Evolutionary conservation across 108 stramenopile species (phyloP), one percentile per base, ranked within the genome.

Genomic region (Discostella pseudostelligera): DNA sequence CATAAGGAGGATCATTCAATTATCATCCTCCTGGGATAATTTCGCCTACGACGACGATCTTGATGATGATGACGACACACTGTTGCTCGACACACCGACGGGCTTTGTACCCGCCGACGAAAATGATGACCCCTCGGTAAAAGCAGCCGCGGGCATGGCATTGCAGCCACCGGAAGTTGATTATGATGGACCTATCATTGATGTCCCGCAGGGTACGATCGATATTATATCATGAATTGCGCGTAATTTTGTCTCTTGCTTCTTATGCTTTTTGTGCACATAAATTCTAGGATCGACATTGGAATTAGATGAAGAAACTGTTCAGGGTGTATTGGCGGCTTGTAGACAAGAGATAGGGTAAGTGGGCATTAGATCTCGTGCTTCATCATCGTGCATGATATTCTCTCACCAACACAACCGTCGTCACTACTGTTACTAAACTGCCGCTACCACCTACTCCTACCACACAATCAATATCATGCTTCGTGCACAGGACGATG

Each of bases 331-430:
- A 5, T 70, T 92, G 14, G 70, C 66, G 17, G 91, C 91, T 8
- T 92, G 91, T 62, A 81, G 91, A 39, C 60, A 77, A 53, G 91
- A 92, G 59, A 84, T 92, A 14, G 91, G 70, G 70, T 71, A 19
- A 28, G 50, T 51, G 1, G 7, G 16, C 0, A 10, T 6, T 28
- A 4, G 3, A 12, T 28, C 10, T 22, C 1, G 26, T 14, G 16
- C 2, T 14, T 51, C 0, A 29, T 47, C 46, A 14, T 17, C 46
- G 46, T 47, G 20, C 6, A 17, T n/a, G 5, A 21, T 17, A 14
- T 6, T 17, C 2, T 17, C 46, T 47, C 46, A 20, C 13, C 46
- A 47, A 47, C 16, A 21, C 16, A 3, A 7, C 2, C 46, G 16
- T 47, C 46, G 46, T 17, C 16, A 47, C 13, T 16, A 44, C 13